Conservation (phyloP, 2,329 filamentous ascomycete species). For the Emmonsiellopsis sp. region DNA sequence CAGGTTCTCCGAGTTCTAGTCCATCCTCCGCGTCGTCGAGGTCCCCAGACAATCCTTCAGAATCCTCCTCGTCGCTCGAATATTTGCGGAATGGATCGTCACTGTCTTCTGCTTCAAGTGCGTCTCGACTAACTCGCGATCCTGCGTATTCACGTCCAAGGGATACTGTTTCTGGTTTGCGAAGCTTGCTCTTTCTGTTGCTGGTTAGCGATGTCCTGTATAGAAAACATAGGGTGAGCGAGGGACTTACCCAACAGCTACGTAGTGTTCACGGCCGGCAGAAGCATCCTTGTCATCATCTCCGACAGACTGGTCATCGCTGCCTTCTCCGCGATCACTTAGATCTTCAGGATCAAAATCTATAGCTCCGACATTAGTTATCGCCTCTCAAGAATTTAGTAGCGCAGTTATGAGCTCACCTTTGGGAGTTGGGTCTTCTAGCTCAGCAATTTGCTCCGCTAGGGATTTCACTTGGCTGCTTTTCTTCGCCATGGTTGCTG, state of each 20-base stretch:
- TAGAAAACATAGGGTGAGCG: background rate
- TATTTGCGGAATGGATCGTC: constrained; percentile 36
- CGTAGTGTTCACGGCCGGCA: constrained; percentile 77
- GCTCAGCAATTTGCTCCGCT: constrained; percentile 53
- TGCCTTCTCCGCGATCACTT: constrained; percentile 47
- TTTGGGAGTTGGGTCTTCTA: constrained; percentile 53
- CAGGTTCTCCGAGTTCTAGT: background rate
- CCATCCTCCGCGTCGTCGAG: constrained; percentile 14
- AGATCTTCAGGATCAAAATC: constrained; percentile 74
- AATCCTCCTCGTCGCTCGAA: constrained; percentile 26
- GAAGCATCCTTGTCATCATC: constrained; percentile 36
- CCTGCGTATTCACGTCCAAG: constrained; percentile 77
- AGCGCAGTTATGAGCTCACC: constrained; percentile 37
- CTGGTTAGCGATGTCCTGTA: background rate
- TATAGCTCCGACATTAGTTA: constrained; percentile 25
- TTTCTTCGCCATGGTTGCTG: constrained; percentile 37
- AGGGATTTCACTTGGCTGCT: constrained; percentile 42
- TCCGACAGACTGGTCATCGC: constrained; percentile 46
- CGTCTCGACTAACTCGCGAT: constrained; percentile 61
- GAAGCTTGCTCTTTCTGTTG: constrained; percentile 67
- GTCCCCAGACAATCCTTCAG: constrained; percentile 10
- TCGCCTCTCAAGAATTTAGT: constrained; percentile 1
- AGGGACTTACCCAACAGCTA: constrained; percentile 55
- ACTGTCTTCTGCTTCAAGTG: constrained; percentile 48
- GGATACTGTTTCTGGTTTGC: constrained; percentile 58